phyloP scores from a whole-genome alignment of 768 basidiomycete genomes.

The Leccinum disarticulatum region DNA sequence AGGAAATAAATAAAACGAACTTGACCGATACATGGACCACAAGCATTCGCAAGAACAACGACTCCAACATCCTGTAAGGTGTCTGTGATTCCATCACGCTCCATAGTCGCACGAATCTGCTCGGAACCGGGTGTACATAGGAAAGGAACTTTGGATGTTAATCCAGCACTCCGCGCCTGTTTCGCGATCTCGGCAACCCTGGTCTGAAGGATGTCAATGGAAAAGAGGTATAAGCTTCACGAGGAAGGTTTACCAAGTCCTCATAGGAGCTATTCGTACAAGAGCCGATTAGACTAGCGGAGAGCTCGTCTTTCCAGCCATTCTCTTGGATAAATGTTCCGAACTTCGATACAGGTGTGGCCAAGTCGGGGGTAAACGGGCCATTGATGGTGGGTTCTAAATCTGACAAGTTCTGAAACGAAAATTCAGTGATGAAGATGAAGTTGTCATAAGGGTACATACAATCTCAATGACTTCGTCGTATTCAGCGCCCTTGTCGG shows the following conservation, averaged over 20 bases:
- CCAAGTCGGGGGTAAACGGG: constrained; percentile 95
- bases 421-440: background rate
- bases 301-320: constrained; percentile 92
- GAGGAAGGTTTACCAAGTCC: constrained; percentile 64
- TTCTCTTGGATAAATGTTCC: constrained; percentile 74
- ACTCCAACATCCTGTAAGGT: constrained; percentile 89
- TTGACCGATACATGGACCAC: constrained; percentile 98
- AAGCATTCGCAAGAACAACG: constrained; percentile 93
- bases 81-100: constrained; percentile 85
- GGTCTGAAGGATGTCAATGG: constrained; percentile 50
- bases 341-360: constrained; percentile 92
- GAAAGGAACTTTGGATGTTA: constrained; percentile 83
- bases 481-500: constrained; percentile 89
- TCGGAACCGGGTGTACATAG: constrained; percentile 91
- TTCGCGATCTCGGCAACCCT: constrained; percentile 87
- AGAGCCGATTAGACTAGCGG: constrained; percentile 93
- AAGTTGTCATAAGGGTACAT: constrained; percentile 26
- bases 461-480: constrained; percentile 95
- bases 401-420: constrained; percentile 73
- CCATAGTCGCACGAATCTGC: constrained; percentile 96
- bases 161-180: constrained; percentile 83
- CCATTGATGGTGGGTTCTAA: constrained; percentile 94
- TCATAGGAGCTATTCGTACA: constrained; percentile 99
- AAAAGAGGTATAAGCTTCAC: background rate
- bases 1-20: constrained; percentile 35